Conservation (phyloP, 108 stramenopile species). For the Cyclotella baltica region DNA sequence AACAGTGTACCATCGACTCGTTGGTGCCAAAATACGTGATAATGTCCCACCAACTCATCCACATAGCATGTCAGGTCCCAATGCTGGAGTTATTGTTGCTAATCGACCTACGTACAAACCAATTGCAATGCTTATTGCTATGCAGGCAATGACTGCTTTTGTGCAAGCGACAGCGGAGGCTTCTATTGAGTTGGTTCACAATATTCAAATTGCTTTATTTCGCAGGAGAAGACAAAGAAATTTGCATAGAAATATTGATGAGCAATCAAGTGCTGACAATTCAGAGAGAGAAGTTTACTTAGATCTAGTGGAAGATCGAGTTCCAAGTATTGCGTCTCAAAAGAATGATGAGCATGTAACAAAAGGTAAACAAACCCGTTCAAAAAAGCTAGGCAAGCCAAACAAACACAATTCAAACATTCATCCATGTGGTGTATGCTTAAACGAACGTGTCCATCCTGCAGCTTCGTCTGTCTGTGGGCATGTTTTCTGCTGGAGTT, state of each 20-base stretch:
- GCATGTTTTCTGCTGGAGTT: constrained; percentile 54
- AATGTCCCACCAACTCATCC: constrained; percentile 20
- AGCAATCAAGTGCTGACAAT: neutral
- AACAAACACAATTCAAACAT: constrained; percentile 1
- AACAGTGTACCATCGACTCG: constrained; percentile 44
- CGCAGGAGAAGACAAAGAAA: constrained; percentile 39
- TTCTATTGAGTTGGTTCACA: constrained; percentile 42
- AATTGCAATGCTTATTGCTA: constrained; percentile 37
- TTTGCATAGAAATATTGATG: neutral
- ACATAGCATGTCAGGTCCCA: neutral
- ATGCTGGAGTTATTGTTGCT: constrained; percentile 33
- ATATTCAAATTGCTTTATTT: constrained; percentile 40
- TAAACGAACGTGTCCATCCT: constrained; percentile 47
- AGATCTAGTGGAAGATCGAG: constrained; percentile 46
- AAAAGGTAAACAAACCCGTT: neutral
- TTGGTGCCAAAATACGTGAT: constrained; percentile 33
- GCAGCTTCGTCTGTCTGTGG: constrained; percentile 47
- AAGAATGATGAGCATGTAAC: constrained; percentile 1
- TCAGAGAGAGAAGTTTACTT: constrained; percentile 44
- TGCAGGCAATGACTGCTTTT: constrained; percentile 41
- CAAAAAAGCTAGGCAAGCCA: constrained; percentile 1
- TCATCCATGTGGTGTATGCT: constrained; percentile 48
- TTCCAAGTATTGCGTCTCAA: constrained; percentile 40
- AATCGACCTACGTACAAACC: constrained; percentile 56
- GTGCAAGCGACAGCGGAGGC: constrained; percentile 28